Percentiles rank a stretch among this genome's conserved stretches.
Evolutionary conservation across 2,329 filamentous ascomycete genomes (phyloP).

Genomic region (Botrytis tulipae): DNA sequence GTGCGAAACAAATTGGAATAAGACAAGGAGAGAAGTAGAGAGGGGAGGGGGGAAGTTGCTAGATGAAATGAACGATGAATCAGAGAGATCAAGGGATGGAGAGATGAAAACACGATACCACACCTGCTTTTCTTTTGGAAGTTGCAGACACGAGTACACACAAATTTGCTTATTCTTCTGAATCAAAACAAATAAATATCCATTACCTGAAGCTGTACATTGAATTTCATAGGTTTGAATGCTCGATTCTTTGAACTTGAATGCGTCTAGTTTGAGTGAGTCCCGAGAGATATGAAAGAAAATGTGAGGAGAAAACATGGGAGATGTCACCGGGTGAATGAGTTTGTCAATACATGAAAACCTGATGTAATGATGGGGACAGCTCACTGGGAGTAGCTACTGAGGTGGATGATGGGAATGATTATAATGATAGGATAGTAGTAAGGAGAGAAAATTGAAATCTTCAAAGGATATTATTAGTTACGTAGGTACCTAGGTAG

Average conservation of each 20-base stretch:
- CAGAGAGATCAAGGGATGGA: background rate
- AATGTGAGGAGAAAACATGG: too few species aligned
- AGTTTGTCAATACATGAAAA: too few species aligned
- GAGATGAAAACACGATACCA: background rate
- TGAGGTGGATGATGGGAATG: background rate
- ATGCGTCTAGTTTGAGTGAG: fast-evolving
- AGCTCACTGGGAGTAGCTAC: background rate
- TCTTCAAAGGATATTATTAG: too few species aligned
- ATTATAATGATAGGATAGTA: too few species aligned
- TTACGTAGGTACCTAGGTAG: too few species aligned
- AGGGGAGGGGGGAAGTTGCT: background rate
- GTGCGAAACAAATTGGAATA: background rate
- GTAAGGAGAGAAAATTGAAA: background rate
- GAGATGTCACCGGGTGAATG: too few species aligned
- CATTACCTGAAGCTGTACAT: background rate
- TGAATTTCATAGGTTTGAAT: background rate
- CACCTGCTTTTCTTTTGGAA: too few species aligned
- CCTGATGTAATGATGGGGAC: background rate
- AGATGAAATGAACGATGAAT: background rate
- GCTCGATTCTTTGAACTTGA: background rate
- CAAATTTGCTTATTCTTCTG: background rate
- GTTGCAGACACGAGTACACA: background rate
- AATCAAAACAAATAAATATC: background rate
- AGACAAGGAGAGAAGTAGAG: background rate
- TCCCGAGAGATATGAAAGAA: background rate